Percentiles rank a stretch among this genome's conserved stretches.
phyloP scores from a whole-genome alignment of 805 yeast species.

The Phaffomyces antillensis region DNA sequence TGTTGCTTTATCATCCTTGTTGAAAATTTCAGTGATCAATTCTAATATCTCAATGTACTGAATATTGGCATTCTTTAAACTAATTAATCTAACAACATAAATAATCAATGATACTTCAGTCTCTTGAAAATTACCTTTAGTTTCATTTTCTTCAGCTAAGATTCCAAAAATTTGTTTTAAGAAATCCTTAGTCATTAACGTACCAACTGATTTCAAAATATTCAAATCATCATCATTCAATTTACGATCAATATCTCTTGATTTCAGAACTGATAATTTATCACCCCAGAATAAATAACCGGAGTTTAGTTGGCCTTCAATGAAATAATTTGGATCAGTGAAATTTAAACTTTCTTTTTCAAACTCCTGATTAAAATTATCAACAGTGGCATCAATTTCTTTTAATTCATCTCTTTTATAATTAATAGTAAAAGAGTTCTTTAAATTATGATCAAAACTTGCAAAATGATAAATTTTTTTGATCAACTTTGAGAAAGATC shows the following conservation, averaged over 20 bases:
- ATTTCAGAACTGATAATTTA: slow-evolving; percentile 38
- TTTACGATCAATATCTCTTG: slow-evolving; percentile 20
- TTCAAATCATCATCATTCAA: slow-evolving; percentile 36
- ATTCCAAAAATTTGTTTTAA: slow-evolving; percentile 40
- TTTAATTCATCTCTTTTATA: slow-evolving; percentile 30
- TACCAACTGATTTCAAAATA: slow-evolving; percentile 38
- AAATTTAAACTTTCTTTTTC: slow-evolving; percentile 44
- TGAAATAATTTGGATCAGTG: slow-evolving; percentile 41
- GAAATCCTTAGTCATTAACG: slow-evolving; percentile 49
- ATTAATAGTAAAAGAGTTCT: slow-evolving; percentile 34
- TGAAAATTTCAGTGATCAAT: slow-evolving; percentile 43
- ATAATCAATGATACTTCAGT: slow-evolving; percentile 53
- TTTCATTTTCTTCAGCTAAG: slow-evolving; percentile 62
- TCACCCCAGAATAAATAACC: slow-evolving; percentile 81
- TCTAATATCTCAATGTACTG: slow-evolving; percentile 45
- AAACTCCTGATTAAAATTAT: slow-evolving; percentile 24
- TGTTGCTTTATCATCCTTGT: slow-evolving; percentile 61
- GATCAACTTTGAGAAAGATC: slow-evolving; percentile 49
- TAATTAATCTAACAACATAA: slow-evolving; percentile 40
- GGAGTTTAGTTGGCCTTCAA: slow-evolving; percentile 47
- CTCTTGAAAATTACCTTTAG: slow-evolving; percentile 58
- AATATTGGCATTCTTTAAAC: slow-evolving; percentile 37
- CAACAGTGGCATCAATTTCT: slow-evolving; percentile 30
- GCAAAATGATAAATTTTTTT: slow-evolving; percentile 40
- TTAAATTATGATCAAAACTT: slow-evolving; percentile 39